Percentiles rank a stretch among this genome's conserved stretches.
phyloP scores from a whole-genome alignment of 2,329 filamentous ascomycete species.

The Calonectria pauciramosa region DNA sequence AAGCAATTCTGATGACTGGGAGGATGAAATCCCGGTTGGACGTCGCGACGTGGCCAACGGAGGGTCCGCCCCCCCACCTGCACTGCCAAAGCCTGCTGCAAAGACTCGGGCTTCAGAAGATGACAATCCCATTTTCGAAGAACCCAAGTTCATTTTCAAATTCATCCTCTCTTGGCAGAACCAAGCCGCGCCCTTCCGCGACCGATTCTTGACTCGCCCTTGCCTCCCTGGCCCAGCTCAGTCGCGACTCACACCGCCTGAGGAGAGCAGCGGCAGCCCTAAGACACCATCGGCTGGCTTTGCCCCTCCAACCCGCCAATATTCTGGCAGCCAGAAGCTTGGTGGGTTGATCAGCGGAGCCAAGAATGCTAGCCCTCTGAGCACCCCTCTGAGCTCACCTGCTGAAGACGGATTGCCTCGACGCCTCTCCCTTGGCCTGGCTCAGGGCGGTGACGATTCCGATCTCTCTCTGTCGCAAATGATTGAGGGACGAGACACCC shows the following conservation, averaged over 20 bases:
- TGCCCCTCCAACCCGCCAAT: slow-evolving; percentile 60
- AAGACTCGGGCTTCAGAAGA: slow-evolving; percentile 59
- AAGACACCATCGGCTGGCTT: slow-evolving; percentile 54
- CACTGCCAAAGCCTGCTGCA: slow-evolving; percentile 53
- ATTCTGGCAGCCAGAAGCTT: slow-evolving; percentile 61
- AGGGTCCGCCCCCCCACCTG: slow-evolving; percentile 40
- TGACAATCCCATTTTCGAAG: slow-evolving; percentile 68
- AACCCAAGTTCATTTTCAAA: slow-evolving; percentile 77
- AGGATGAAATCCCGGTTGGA: slow-evolving; percentile 61
- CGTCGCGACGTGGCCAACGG: slow-evolving; percentile 26
- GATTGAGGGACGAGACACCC: slow-evolving; percentile 30
- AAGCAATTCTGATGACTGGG: slow-evolving; percentile 43
- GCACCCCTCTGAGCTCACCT: slow-evolving; percentile 51
- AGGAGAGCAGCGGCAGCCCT: slow-evolving; percentile 56
- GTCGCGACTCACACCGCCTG: slow-evolving; percentile 64
- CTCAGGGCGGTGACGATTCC: slow-evolving; percentile 28
- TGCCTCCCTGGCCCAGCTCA: slow-evolving; percentile 80
- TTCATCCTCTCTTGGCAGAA: slow-evolving; percentile 79
- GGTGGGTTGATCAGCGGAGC: slow-evolving; percentile 65
- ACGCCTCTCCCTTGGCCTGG: slow-evolving; percentile 37
- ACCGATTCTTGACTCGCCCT: slow-evolving; percentile 76
- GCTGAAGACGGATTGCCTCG: slow-evolving; percentile 43
- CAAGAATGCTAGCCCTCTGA: slow-evolving; percentile 61
- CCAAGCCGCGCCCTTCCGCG: slow-evolving; percentile 66
- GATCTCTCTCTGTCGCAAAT: slow-evolving; percentile 41